These are phyloP conservation scores for Omphalea diandra DNA, from an alignment of 441 rosid species.

Conservation along the genomic window DNA sequence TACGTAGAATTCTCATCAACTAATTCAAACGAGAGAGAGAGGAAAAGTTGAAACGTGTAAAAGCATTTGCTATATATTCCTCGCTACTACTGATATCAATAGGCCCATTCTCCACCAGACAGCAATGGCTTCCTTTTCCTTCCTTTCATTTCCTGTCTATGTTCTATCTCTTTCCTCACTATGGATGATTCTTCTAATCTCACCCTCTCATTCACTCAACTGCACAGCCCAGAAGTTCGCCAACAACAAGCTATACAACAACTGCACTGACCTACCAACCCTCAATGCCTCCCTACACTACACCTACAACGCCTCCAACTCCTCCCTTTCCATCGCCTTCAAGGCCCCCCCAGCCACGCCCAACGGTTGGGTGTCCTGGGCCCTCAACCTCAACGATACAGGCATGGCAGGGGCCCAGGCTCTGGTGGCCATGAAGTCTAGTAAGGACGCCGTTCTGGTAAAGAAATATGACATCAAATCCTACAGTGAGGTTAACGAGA, in stretches of 20 bases:
- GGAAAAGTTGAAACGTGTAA: too few relatives aligned
- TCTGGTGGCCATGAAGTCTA: constrained; percentile 50
- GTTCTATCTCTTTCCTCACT: neutral
- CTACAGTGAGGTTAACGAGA: constrained; percentile 25
- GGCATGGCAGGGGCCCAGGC: constrained; percentile 75
- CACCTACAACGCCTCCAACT: constrained; percentile 58
- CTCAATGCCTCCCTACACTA: constrained; percentile 62
- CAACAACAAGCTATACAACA: constrained; percentile 30
- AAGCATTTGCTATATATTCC: too few relatives aligned
- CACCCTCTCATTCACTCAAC: constrained; percentile 43
- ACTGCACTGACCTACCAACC: constrained; percentile 51
- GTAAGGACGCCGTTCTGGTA: constrained; percentile 27
- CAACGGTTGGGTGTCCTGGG: constrained; percentile 79
- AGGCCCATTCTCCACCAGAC: too few relatives aligned
- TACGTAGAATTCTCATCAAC: too few relatives aligned
- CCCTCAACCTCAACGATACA: constrained; percentile 52
- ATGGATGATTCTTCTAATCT: constrained; percentile 28
- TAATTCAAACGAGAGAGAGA: too few relatives aligned
- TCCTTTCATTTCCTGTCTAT: constrained; percentile 9
- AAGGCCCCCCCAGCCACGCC: constrained; percentile 43
- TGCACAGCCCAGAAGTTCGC: constrained; percentile 48
- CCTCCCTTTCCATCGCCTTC: constrained; percentile 83
- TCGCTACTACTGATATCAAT: too few relatives aligned
- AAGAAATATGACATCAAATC: constrained; percentile 49
- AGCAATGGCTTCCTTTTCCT: constrained; percentile 29